Evolutionary conservation across 2,329 filamentous ascomycete genomes (phyloP), one percentile per base, ranked within the genome.

Genomic region (Pyrenophora seminiperda): DNA sequence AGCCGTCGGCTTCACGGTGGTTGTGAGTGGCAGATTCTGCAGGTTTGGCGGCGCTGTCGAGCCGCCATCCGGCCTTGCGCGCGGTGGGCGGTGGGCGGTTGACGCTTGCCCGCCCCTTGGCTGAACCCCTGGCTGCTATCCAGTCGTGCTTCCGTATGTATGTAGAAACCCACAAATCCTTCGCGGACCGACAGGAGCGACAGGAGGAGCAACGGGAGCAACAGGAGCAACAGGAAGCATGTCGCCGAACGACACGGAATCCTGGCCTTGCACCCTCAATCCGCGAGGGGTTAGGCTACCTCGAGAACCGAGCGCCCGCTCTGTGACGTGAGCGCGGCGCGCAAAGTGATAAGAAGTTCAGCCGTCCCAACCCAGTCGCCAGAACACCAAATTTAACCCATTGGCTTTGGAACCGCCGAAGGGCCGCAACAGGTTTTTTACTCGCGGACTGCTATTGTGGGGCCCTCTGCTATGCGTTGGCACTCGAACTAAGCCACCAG

Each of bases 401-500:
- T 72, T 66, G 67, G 61, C 62, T 62, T 61, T 61, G 58, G 54
- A 63, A 62, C 53, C 54, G 54, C 56, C 59, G 58, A 59, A 61
- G 53, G 22, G 37, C 50, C 56, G 46, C 57, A 59, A 59, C 58
- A 56, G 53, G 53, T 56, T 55, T 27, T 59, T 59, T 59, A 60
- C 53, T 59, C 59, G 56, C 51, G 42, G 56, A 57, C 47, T 51
- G 65, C 66, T 51, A 53, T 40, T 53, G 68, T 71, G 67, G 70
- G 66, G 68, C 68, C 66, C 61, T 63, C 62, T 48, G 29, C 38
- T 62, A 68, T 72, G 69, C 66, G 69, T 71, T 72, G 69, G 66
- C 70, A 72, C 56, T 65, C 53, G 62, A 57, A 57, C 56, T 52
- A 57, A 61, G 58, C 68, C 58, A 59, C 67, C 63, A 61, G 65